Conservation (phyloP, 2,329 filamentous ascomycete genomes). For the Verticillium tricorpus region DNA sequence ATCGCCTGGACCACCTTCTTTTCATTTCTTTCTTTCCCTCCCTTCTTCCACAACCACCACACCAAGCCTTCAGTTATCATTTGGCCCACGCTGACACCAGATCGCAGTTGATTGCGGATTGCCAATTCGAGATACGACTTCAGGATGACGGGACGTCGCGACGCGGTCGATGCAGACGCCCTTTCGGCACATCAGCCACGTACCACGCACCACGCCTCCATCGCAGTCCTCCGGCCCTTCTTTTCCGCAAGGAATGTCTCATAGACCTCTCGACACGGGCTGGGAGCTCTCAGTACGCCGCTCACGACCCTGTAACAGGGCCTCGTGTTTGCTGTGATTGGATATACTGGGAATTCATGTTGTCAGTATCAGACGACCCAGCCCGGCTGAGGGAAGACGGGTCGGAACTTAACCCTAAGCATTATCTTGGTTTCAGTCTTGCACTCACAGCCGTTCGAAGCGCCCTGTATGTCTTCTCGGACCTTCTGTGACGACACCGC, state of each 20-base stretch:
- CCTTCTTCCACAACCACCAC: neutral
- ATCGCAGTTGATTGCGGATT: neutral
- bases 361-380: slow-evolving; percentile 35
- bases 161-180: slow-evolving; percentile 25
- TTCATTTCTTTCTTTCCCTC: neutral
- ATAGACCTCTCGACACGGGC: slow-evolving; percentile 34
- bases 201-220: slow-evolving; percentile 68
- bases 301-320: slow-evolving; percentile 59
- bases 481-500: slow-evolving; percentile 23
- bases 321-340: slow-evolving; percentile 43
- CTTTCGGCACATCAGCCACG: slow-evolving; percentile 37
- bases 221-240: slow-evolving; percentile 71
- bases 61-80: neutral
- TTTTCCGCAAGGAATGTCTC: slow-evolving; percentile 66
- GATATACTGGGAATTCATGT: slow-evolving; percentile 32
- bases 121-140: slow-evolving; percentile 26
- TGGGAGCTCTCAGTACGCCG: slow-evolving; percentile 44
- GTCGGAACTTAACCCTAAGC: slow-evolving; percentile 98
- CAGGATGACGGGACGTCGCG: slow-evolving; percentile 9
- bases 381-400: slow-evolving; percentile 54
- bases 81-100: neutral
- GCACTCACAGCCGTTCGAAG: slow-evolving; percentile 65
- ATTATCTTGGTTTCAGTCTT: slow-evolving; percentile 67
- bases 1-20: neutral
- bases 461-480: slow-evolving; percentile 55